Evolutionary conservation across 148 eudicot genomes (phyloP), one percentile per base, ranked within the genome.

Genomic region (Spergularia bocconei): DNA sequence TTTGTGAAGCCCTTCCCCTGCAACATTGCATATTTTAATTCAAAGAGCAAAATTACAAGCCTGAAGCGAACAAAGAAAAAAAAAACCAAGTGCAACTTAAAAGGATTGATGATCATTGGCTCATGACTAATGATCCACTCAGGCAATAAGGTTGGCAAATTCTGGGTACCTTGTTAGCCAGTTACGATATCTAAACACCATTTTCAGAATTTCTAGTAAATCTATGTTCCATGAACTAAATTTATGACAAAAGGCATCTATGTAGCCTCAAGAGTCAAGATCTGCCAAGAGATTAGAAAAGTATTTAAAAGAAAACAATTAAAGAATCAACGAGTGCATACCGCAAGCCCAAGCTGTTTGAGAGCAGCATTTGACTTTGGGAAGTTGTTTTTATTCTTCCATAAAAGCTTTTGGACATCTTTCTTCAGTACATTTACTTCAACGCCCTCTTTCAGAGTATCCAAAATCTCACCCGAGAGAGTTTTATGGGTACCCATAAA

Each of bases 331-430:
- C 4, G 11, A 71, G 41, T 72, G 36, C 85, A 64, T 88, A 89
- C 98, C 93, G 55, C 63, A 77, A 90, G 83, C 15, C 98, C 94
- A 51, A 96, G 92, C 81, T 74, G 80, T 79, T 96, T 92, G 70
- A 96, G 94, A 47, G 82, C 88, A 75, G 86, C 84, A 83, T 89
- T 91, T 36, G 99, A 91, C 83, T 89, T 91, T 2, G 85, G 88
- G 53, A 91, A 96, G 62, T 80, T 89, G 93, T 90, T 89, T 76
- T 89, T 92, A 80, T 91, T 96, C 80, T 96, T 96, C 99, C 99
- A 96, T 68, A 96, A 79, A 78, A 92, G 93, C 85, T 75, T 91
- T 81, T 96, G 99, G 66, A 92, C 89, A 77, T 92, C 98, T 86
- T 96, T 96, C 50, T 78, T 89, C 81, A 96, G 76, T 16, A 78